Evolutionary conservation across 768 basidiomycete genomes (phyloP).

Genomic region (Gymnopilus dilepis): DNA sequence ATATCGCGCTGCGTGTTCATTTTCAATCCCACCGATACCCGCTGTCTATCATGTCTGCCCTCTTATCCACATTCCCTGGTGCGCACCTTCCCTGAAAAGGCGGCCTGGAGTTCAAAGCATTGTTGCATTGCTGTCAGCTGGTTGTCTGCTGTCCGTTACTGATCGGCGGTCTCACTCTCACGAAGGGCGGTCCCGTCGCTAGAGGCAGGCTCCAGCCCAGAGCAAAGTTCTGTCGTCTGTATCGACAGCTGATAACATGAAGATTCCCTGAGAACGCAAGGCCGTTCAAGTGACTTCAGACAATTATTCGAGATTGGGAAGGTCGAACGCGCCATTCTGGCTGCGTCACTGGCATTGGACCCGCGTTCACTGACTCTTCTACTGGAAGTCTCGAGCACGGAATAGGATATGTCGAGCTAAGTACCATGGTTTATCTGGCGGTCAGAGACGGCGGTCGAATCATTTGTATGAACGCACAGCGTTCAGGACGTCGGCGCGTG

Average conservation of each 20-base stretch:
- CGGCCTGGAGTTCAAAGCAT: neutral
- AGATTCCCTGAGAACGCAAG: neutral
- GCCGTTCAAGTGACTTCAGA: neutral
- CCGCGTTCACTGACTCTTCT: neutral
- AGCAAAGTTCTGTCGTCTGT: neutral
- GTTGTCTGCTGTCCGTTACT: neutral
- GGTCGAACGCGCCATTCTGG: neutral
- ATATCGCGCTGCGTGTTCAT: neutral
- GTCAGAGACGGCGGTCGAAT: neutral
- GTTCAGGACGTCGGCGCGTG: neutral
- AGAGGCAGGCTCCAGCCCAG: neutral
- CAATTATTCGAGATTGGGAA: conserved; percentile 5
- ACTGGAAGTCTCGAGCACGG: neutral
- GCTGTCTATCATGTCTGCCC: conserved; percentile 6
- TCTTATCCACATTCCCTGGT: conserved; percentile 2
- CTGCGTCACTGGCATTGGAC: neutral
- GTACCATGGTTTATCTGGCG: neutral
- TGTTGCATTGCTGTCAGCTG: neutral
- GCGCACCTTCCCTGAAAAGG: conserved; percentile 9
- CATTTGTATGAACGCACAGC: neutral
- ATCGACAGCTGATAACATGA: conserved; percentile 1
- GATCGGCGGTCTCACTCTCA: conserved; percentile 9
- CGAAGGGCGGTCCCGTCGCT: neutral
- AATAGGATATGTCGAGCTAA: neutral
- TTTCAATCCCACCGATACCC: neutral